Conservation (phyloP, 225 moss, liverwort and hornwort genomes). For the Marchantia polymorpha region DNA sequence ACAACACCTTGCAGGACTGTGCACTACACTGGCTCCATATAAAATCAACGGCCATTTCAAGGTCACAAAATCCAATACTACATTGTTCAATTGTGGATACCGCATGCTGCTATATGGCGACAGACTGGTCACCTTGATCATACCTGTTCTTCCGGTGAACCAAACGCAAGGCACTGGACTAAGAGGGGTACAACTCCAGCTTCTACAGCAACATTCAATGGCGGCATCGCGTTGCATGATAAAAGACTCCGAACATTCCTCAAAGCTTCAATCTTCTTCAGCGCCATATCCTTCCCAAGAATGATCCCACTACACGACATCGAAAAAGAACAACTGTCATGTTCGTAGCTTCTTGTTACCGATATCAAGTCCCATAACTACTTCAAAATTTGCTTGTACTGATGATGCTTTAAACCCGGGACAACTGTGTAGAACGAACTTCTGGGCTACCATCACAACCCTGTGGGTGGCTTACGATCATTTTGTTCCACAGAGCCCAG, state of each 20-base stretch:
- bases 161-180: conserved; percentile 76
- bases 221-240: conserved; percentile 73
- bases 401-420: too few species aligned
- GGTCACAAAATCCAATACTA: too few species aligned
- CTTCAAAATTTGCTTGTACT: too few species aligned
- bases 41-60: too few species aligned
- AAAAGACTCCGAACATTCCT: conserved; percentile 68
- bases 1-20: too few species aligned
- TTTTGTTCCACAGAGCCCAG: too few species aligned
- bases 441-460: too few species aligned
- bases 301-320: conserved; percentile 36
- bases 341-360: not conserved
- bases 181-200: conserved; percentile 84
- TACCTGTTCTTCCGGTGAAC: conserved; percentile 93
- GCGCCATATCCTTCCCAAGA: conserved; percentile 49
- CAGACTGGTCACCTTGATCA: not conserved
- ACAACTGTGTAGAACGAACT: too few species aligned
- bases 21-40: too few species aligned
- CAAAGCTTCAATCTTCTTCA: conserved; percentile 75
- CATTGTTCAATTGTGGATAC: too few species aligned
- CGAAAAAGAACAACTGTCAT: not conserved
- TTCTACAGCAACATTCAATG: conserved; percentile 77
- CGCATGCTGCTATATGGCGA: too few species aligned
- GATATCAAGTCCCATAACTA: not conserved
- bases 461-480: too few species aligned